Base-by-base conservation (phyloP, 352 stramenopile genomes). In the Paralagenidium karlingii region DNA sequence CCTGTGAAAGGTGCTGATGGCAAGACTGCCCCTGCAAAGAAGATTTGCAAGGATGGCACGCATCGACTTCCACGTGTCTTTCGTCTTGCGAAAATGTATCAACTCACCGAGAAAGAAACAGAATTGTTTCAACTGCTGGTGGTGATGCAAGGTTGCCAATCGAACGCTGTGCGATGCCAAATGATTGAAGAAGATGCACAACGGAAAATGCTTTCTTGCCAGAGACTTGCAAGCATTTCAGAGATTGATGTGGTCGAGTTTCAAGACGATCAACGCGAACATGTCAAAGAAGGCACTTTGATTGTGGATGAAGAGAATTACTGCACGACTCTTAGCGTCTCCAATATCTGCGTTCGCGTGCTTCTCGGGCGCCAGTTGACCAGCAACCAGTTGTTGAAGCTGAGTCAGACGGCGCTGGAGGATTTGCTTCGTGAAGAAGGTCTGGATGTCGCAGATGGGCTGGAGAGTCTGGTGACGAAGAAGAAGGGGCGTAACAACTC, bases 241-340 rank as follows among this genome's bases (percentile, higher is more conserved):
- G 81, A 94, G 56, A 69, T 91, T 22, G 81, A 94, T 40, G 58
- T 92, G 7, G 74, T 65, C 12, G 70, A 86, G 42, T 94, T 94
- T 36, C 60, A 83, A 20, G 78, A 94, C 39, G 68, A 86, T 46
- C 68, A 88, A 31, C 65, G 76, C 34, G 68, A 84, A 33, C 75
- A 91, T 45, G 78, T 94, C 34, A 88, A 88, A 53, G 81, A 94
- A 62, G 79, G 79, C 34, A 90, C 71, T 25, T 54, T 90, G 15
- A 59, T 90, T 43, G 71, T 87, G 13, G 74, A 89, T 32, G 65
- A 83, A 40, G 75, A 89, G 53, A 83, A 80, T 45, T 89, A 89
- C 54, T 63, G 53, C 46, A 84, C 68, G 36, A 60, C 68, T 45
- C 48, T 94, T 3, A 83, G 51, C 28, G 49, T 90, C 31, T 89